These are phyloP conservation scores for Solanum aculeatissimum DNA, from an alignment of 305 asterid genomes.

Conservation along the genomic window DNA sequence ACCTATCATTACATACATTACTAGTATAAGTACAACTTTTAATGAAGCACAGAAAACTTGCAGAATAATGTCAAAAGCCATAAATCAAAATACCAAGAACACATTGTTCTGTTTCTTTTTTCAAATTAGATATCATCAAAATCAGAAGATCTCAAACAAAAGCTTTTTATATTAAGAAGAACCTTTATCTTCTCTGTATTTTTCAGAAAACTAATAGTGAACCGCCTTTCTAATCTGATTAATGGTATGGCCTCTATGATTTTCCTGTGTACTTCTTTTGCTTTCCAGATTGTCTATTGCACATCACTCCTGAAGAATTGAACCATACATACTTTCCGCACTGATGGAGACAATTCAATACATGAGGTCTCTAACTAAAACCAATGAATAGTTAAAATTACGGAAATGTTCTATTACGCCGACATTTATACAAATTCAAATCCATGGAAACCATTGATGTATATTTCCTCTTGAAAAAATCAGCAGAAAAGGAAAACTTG, in stretches of 20 bases:
- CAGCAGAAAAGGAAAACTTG: background rate
- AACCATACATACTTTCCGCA: background rate
- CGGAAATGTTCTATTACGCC: background rate
- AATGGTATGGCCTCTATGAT: background rate
- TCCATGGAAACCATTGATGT: background rate
- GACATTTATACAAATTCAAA: background rate
- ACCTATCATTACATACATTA: slow-evolving; percentile 21
- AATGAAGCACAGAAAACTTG: background rate
- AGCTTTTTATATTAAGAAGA: background rate
- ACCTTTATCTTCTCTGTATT: background rate
- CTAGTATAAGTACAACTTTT: background rate
- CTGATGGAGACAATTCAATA: background rate
- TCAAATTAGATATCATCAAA: background rate
- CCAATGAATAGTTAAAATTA: background rate
- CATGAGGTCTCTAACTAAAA: background rate
- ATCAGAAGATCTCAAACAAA: background rate
- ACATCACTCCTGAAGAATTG: background rate
- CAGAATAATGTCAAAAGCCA: background rate
- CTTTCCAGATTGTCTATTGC: background rate
- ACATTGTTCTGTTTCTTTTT: background rate
- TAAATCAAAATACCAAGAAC: background rate
- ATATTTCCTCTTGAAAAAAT: background rate
- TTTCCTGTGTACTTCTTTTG: background rate
- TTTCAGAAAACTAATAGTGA: background rate
- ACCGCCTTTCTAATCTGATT: background rate